A percentile compares a stretch with the other conserved stretches of the same genome.
These are phyloP conservation scores for Bonia amplexicaulis DNA, from an alignment of 176 grass and related monocot genomes.

Conservation along the genomic window DNA sequence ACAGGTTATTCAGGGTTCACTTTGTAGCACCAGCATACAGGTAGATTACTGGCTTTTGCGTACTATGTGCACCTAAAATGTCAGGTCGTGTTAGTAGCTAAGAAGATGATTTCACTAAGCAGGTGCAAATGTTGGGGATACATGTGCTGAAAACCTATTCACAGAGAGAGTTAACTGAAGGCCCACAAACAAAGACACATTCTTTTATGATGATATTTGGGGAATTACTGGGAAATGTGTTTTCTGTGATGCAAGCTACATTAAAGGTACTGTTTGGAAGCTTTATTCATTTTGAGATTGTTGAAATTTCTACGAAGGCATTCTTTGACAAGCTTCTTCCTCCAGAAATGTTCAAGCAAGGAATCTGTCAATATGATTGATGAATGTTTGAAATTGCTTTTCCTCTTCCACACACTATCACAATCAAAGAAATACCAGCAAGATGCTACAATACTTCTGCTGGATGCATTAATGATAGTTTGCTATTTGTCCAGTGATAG, in stretches of 20 bases:
- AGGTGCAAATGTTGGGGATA: conserved; percentile 73
- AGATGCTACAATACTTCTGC: conserved; percentile 59
- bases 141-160: conserved; percentile 79
- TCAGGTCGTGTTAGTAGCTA: not conserved
- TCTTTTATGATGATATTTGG: conserved; percentile 58
- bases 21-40: conserved; percentile 58
- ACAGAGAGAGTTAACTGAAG: conserved; percentile 78
- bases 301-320: conserved; percentile 2
- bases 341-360: conserved; percentile 67
- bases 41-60: conserved; percentile 31
- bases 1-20: conserved; percentile 55
- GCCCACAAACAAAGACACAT: conserved; percentile 40
- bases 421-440: conserved; percentile 59
- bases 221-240: conserved; percentile 68
- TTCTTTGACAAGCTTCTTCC: conserved; percentile 32
- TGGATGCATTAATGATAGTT: conserved; percentile 78
- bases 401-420: conserved; percentile 68
- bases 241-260: conserved; percentile 58
- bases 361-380: conserved; percentile 66
- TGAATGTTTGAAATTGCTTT: conserved; percentile 80
- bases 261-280: conserved; percentile 60
- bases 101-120: conserved; percentile 34
- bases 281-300: conserved; percentile 22
- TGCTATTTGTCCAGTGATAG: conserved; percentile 53
- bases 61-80: conserved; percentile 4